Percentiles rank a stretch among this genome's conserved stretches.
These are phyloP conservation scores for Diaporthe australafricana DNA, from an alignment of 2,329 filamentous ascomycete species.

Conservation along the genomic window DNA sequence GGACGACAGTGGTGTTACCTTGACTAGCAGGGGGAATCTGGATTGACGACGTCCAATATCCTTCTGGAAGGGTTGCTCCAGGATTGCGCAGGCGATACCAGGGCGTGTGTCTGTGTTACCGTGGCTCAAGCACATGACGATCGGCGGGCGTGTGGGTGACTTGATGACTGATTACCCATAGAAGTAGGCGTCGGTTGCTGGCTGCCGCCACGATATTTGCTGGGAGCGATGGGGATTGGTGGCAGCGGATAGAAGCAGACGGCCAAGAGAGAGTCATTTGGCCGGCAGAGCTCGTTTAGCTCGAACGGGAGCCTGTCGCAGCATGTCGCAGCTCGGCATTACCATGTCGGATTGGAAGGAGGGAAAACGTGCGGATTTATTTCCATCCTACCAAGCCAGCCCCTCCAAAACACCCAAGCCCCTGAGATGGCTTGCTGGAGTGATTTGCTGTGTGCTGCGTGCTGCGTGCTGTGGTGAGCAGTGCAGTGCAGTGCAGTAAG, in stretches of 20 bases:
- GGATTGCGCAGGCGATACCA: background rate
- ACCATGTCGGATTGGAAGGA: background rate
- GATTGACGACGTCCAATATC: background rate
- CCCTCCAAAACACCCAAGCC: background rate
- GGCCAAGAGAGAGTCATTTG: background rate
- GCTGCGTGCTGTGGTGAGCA: background rate
- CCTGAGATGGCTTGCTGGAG: too few species aligned
- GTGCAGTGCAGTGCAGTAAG: background rate
- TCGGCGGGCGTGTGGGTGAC: conserved; percentile 13
- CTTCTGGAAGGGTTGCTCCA: conserved; percentile 18
- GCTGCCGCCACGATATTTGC: background rate
- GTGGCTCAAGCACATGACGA: conserved; percentile 14
- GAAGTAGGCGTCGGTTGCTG: background rate
- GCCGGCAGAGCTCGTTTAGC: background rate
- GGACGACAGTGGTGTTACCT: conserved; percentile 9
- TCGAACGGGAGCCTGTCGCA: background rate
- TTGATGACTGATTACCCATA: background rate
- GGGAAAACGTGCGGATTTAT: background rate
- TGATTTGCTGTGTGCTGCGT: background rate
- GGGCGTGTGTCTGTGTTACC: background rate
- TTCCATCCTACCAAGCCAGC: background rate
- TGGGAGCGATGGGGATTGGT: background rate
- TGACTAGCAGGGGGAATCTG: too few species aligned
- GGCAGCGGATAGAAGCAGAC: background rate
- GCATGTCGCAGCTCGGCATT: conserved; percentile 3